phyloP scores from a whole-genome alignment of 345 rosid genomes.

The Citrus maxima region DNA sequence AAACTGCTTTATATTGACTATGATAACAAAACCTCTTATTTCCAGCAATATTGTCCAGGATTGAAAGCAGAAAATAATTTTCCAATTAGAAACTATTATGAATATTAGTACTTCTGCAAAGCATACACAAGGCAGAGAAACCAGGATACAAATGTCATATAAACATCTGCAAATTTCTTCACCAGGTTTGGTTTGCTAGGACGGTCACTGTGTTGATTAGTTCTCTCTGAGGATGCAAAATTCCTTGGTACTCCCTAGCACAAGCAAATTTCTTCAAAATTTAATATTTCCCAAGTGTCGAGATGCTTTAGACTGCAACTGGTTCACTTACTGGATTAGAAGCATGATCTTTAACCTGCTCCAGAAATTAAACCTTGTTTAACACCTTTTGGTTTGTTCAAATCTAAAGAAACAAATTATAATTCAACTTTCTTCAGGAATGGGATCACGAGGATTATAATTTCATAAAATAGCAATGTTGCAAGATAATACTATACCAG shows the following conservation, averaged over 20 bases:
- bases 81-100: background rate
- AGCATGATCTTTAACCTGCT: conserved; percentile 50
- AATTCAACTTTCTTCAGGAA: background rate
- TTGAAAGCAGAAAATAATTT: background rate
- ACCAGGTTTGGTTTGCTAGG: conserved; percentile 7
- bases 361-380: conserved; percentile 10
- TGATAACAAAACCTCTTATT: background rate
- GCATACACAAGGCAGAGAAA: conserved; percentile 5
- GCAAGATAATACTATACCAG: background rate
- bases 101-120: background rate
- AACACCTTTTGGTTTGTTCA: background rate
- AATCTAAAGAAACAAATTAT: background rate
- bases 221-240: conserved; percentile 4
- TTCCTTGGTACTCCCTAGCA: conserved; percentile 32
- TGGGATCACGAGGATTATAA: background rate
- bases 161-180: background rate
- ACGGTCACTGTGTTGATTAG: background rate
- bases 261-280: conserved; percentile 42
- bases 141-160: background rate
- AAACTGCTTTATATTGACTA: background rate
- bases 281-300: conserved; percentile 11
- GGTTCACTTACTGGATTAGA: conserved; percentile 57
- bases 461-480: background rate
- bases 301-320: conserved; percentile 48
- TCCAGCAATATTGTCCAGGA: background rate